Evolutionary conservation across 1,284 basidiomycete species (phyloP).

Genomic region (Puccinia hordei): DNA sequence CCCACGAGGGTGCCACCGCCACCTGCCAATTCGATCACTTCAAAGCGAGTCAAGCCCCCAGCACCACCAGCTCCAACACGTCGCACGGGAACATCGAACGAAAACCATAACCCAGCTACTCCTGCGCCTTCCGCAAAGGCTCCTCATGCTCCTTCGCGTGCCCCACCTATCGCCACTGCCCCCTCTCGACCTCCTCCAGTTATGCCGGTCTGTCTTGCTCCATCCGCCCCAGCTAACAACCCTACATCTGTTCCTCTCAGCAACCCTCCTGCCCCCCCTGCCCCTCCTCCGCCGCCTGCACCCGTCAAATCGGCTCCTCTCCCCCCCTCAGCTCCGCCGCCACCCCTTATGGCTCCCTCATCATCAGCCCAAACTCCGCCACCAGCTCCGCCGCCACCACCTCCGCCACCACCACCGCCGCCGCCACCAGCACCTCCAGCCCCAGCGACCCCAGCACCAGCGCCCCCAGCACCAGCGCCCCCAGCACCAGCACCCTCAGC

Average conservation of each 20-base stretch:
- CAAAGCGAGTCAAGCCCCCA: constrained; percentile 15
- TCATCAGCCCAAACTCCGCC: constrained; percentile 21
- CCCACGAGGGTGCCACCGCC: constrained; percentile 25
- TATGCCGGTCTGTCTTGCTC: constrained; percentile 15
- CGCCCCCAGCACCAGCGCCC: constrained; percentile 50
- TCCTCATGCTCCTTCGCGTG: constrained; percentile 52
- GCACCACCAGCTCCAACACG: constrained; percentile 10
- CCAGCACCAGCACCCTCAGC: constrained; percentile 53
- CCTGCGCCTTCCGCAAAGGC: constrained; percentile 56
- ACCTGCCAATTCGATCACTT: constrained; percentile 7
- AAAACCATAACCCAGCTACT: constrained; percentile 52
- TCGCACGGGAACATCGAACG: neutral
- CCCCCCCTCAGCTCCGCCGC: neutral
- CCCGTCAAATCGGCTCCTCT: neutral
- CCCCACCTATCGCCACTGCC: neutral
- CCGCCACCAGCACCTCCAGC: constrained; percentile 25
- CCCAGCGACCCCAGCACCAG: constrained; percentile 23
- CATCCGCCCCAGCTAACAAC: neutral
- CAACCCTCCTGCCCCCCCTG: neutral
- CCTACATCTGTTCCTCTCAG: too few species aligned
- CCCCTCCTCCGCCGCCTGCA: constrained; percentile 21
- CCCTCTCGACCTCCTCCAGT: constrained; percentile 24
- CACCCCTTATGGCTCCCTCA: neutral
- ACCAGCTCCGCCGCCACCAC: constrained; percentile 26
- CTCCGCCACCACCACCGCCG: constrained; percentile 27